These are phyloP conservation scores for Saccharum spontaneum DNA, from an alignment of 176 grass and related monocot genomes.

Conservation along the genomic window DNA sequence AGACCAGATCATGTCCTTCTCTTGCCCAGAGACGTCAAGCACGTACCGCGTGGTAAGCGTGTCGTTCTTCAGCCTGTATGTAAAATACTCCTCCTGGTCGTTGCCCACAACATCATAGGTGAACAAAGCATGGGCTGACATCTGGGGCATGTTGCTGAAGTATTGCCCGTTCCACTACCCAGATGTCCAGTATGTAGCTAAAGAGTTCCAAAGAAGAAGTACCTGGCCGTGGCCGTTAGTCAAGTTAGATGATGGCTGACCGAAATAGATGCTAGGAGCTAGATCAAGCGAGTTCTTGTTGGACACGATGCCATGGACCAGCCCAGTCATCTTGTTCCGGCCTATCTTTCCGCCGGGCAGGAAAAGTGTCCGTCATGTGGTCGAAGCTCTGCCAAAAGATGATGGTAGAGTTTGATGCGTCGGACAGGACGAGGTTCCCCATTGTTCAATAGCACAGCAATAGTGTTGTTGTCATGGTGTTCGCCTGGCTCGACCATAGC, in stretches of 20 bases:
- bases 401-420: background rate
- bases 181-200: background rate
- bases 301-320: too few species aligned
- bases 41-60: background rate
- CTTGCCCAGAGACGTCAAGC: background rate
- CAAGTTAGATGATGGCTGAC: background rate
- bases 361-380: slow-evolving; percentile 33
- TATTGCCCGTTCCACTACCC: slow-evolving; percentile 27
- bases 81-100: slow-evolving; percentile 4
- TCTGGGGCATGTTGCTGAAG: slow-evolving; percentile 12
- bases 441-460: background rate
- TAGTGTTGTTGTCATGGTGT: background rate
- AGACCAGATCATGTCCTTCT: slow-evolving; percentile 17
- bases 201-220: background rate
- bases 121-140: background rate
- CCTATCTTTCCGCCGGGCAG: background rate
- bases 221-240: background rate
- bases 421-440: slow-evolving; percentile 8
- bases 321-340: too few species aligned
- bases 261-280: background rate
- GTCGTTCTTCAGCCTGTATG: background rate
- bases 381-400: slow-evolving; percentile 37
- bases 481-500: background rate
- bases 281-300: background rate
- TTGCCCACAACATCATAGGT: background rate